Evolutionary conservation across 305 asterid species (phyloP).

Genomic region (Solanum hybrid): DNA sequence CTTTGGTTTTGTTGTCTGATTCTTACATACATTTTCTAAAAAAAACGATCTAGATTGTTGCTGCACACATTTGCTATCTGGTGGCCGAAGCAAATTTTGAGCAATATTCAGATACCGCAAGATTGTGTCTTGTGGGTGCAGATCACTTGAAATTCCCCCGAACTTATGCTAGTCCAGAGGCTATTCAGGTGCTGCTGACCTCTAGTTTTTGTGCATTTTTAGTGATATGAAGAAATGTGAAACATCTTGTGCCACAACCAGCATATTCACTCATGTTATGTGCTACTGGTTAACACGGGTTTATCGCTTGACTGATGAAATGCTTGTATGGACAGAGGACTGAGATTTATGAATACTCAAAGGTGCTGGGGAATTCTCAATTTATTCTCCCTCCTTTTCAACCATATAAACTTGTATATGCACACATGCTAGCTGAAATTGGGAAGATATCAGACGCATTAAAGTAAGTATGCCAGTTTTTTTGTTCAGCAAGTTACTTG

Average conservation of each 20-base stretch:
- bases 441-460: conserved; percentile 87
- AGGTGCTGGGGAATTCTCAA: conserved; percentile 84
- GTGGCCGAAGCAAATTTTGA: conserved; percentile 94
- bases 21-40: neutral
- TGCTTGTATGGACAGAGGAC: conserved; percentile 54
- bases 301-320: neutral
- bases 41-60: conserved; percentile 43
- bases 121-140: conserved; percentile 94
- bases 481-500: neutral
- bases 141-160: conserved; percentile 93
- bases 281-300: neutral
- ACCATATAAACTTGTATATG: conserved; percentile 89
- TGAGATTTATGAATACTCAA: conserved; percentile 75
- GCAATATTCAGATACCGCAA: conserved; percentile 77
- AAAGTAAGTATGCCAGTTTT: conserved; percentile 37
- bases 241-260: neutral
- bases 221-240: neutral
- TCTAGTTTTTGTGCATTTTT: conserved; percentile 7
- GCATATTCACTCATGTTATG: neutral
- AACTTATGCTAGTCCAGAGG: conserved; percentile 86
- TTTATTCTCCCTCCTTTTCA: conserved; percentile 81
- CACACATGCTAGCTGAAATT: conserved; percentile 93
- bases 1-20: conserved; percentile 2
- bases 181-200: conserved; percentile 64
- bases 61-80: conserved; percentile 89